Evolutionary conservation across 2,329 filamentous ascomycete species (phyloP).

Genomic region (Phialophora tarda): DNA sequence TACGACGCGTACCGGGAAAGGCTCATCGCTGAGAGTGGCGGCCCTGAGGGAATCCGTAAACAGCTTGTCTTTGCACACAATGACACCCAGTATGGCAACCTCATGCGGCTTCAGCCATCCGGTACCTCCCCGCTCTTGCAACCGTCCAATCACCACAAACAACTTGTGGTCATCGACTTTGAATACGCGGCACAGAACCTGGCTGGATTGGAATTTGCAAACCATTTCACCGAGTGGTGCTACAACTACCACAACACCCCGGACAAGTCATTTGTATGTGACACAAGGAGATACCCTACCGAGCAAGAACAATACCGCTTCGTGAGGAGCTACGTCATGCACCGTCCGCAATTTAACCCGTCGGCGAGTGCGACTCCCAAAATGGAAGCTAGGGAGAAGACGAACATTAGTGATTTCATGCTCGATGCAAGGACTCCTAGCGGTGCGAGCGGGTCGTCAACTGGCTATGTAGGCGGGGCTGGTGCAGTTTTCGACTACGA

Average conservation of each 20-base stretch:
- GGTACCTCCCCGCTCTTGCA: conserved; percentile 82
- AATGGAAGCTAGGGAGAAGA: conserved; percentile 45
- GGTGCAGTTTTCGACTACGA: conserved; percentile 33
- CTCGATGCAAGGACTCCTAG: conserved; percentile 63
- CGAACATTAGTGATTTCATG: conserved; percentile 66
- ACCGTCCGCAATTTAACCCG: conserved; percentile 71
- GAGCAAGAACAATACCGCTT: conserved; percentile 72
- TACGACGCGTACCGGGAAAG: conserved; percentile 79
- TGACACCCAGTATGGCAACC: conserved; percentile 98
- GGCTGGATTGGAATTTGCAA: conserved; percentile 88
- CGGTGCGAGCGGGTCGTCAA: conserved; percentile 25
- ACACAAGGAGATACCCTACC: conserved; percentile 74
- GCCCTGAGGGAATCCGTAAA: conserved; percentile 68
- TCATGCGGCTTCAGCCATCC: conserved; percentile 74
- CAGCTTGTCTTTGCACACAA: conserved; percentile 95
- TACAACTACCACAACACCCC: conserved; percentile 88
- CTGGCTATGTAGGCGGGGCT: conserved; percentile 6
- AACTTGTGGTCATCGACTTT: conserved; percentile 96
- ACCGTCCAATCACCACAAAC: conserved; percentile 92
- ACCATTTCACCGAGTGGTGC: conserved; percentile 97
- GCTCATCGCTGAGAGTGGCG: conserved; percentile 74
- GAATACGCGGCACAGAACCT: conserved; percentile 93
- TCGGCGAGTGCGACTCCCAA: conserved; percentile 57
- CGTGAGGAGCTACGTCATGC: conserved; percentile 82
- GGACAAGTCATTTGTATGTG: conserved; percentile 69